Percentiles rank a stretch among this genome's conserved stretches.
These are phyloP conservation scores for Gracilaria domingensis DNA, from an alignment of 23 red algal species.

Conservation along the genomic window DNA sequence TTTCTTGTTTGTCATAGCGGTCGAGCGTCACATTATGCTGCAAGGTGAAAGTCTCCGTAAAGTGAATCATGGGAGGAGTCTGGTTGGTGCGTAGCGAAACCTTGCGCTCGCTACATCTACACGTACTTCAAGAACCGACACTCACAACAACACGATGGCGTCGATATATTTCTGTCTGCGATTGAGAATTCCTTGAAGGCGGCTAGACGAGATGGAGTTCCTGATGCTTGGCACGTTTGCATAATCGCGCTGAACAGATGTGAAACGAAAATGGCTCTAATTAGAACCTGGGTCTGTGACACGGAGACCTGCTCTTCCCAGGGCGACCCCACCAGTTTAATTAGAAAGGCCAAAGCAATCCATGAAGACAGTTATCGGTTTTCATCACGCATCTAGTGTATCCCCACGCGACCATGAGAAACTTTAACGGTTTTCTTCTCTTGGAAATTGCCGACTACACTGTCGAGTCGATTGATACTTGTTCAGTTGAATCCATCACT, in stretches of 20 bases:
- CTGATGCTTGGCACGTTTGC: too few species aligned
- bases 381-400: neutral
- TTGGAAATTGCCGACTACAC: conserved; percentile 9
- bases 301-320: neutral
- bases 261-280: neutral
- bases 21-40: too few species aligned
- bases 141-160: too few species aligned
- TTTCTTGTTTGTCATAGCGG: too few species aligned
- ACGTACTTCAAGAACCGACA: too few species aligned
- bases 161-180: too few species aligned
- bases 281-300: neutral
- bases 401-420: neutral
- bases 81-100: too few species aligned
- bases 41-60: too few species aligned
- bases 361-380: neutral
- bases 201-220: too few species aligned
- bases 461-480: neutral
- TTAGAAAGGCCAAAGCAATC: neutral
- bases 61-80: too few species aligned
- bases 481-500: neutral
- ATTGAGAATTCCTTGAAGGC: too few species aligned
- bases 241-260: neutral
- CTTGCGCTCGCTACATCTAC: too few species aligned
- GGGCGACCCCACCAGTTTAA: neutral
- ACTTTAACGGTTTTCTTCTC: neutral